A percentile compares a stretch with the other conserved stretches of the same genome.
phyloP scores from a whole-genome alignment of 305 asterid genomes.

The Ajuga reptans region DNA sequence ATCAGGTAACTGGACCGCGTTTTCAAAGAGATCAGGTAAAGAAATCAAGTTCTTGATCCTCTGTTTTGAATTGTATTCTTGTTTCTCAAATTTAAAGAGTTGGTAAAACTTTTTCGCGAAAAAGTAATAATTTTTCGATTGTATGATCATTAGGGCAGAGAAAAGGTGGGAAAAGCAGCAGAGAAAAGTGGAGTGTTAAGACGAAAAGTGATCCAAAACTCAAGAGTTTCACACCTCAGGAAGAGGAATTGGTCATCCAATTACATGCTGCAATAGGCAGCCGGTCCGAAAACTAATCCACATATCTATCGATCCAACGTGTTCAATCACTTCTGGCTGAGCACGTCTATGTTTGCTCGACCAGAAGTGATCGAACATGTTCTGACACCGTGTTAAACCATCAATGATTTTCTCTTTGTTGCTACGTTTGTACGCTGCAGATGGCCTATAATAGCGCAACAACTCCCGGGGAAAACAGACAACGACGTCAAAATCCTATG shows the following conservation, averaged over 20 bases:
- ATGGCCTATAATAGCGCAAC: conserved; percentile 85
- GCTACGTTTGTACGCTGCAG: conserved; percentile 25
- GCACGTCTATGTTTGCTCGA: no score
- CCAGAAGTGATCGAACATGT: background rate
- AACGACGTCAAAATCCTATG: conserved; percentile 62
- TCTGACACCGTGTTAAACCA: background rate
- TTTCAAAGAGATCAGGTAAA: conserved; percentile 28
- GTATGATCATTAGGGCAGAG: conserved; percentile 33
- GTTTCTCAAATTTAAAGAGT: no score
- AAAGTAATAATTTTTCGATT: background rate
- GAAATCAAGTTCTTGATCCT: background rate
- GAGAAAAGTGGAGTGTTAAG: conserved; percentile 34
- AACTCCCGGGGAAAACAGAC: conserved; percentile 64
- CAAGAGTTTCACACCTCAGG: conserved; percentile 60
- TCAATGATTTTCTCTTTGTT: background rate
- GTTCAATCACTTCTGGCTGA: no score
- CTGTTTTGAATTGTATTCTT: background rate
- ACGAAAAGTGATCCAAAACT: conserved; percentile 32
- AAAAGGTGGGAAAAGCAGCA: conserved; percentile 48
- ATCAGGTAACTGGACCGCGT: conserved; percentile 33
- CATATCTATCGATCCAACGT: background rate
- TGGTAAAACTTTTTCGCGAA: background rate
- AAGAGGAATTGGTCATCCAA: conserved; percentile 75
- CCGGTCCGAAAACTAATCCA: conserved; percentile 35
- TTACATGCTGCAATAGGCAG: conserved; percentile 82